Base-by-base conservation (phyloP, 371 early-diverging fungal species). In the Syncephalastrum contaminatum region DNA sequence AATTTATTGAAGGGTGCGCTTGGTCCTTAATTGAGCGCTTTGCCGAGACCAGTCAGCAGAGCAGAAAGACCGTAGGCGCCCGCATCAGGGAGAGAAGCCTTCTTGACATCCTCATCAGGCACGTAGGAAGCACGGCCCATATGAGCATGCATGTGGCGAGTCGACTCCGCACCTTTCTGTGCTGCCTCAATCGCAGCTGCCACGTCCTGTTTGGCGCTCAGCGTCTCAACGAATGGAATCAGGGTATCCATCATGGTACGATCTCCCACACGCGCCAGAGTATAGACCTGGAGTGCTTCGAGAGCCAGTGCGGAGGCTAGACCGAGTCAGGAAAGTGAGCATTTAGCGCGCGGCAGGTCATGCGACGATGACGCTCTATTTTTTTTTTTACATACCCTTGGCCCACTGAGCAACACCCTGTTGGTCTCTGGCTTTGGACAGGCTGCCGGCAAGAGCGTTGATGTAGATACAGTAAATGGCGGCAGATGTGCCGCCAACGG, bases 171-270 rank as follows among this genome's bases (percentile, higher is more conserved):
- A 5, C 90, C 91, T 22, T 67, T 41, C 13, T 51, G 56, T 4
- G 87, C 89, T 1, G 85, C 83, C 21, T 75, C 59, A 5, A 85
- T 48, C 0, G 89, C 89, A 19, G 66, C 50, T 12, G 48, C 67
- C 1, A 69, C 43, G 47, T 52, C 60, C 6, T 67, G 67, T 3
- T 66, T 63, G 19, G 64, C 48, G 22, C 64, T 64, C 24, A 87
- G 63, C 0, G 72, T 66, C 16, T 67, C 70, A 2, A 87, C 70
- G 72, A 90, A 87, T 1, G 93, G 91, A 45, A 78, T 75, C 50
- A 93, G 67, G 1, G 83, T 84, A 63, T 93, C 93, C 60, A 93
- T 83, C 55, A 92, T 56, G 0, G 93, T 92, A 43, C 93, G 85
- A 53, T 92, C 88, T 19, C 93, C 93, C 13, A 77, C 75, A 19